Conservation (phyloP, 2,329 filamentous ascomycete genomes). For the Colletotrichum tamarilloi region DNA sequence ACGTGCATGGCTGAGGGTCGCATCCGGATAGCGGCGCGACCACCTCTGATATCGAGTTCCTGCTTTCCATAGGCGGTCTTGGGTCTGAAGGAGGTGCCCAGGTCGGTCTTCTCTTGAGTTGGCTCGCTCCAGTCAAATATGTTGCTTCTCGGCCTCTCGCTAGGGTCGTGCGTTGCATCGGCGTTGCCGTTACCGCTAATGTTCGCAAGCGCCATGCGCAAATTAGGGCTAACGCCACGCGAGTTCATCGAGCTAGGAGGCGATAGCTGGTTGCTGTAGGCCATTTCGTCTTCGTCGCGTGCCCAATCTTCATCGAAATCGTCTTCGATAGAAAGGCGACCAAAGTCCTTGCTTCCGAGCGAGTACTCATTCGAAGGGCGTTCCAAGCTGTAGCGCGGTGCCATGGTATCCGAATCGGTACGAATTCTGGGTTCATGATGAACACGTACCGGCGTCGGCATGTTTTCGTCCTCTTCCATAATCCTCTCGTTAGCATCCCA, state of each 20-base stretch:
- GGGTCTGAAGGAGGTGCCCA: slow-evolving; percentile 71
- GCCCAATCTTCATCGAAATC: slow-evolving; percentile 75
- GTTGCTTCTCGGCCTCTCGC: slow-evolving; percentile 71
- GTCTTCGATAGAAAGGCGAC: slow-evolving; percentile 67
- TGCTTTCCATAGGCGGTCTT: slow-evolving; percentile 83
- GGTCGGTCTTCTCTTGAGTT: slow-evolving; percentile 70
- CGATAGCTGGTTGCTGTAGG: slow-evolving; percentile 66
- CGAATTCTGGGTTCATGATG: slow-evolving; percentile 44
- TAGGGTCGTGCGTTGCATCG: slow-evolving; percentile 42
- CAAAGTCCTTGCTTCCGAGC: slow-evolving; percentile 53
- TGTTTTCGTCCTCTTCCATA: slow-evolving; percentile 71
- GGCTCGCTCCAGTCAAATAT: slow-evolving; percentile 85
- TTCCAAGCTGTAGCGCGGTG: slow-evolving; percentile 44
- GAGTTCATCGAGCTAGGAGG: slow-evolving; percentile 68
- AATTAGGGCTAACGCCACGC: slow-evolving; percentile 62
- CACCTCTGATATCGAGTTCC: slow-evolving; percentile 75
- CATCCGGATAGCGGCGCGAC: slow-evolving; percentile 74
- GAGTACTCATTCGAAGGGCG: slow-evolving; percentile 45
- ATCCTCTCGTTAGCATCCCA: slow-evolving; percentile 69
- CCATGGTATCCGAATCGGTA: slow-evolving; percentile 37
- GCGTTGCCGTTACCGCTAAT: slow-evolving; percentile 60
- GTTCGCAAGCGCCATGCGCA: slow-evolving; percentile 64
- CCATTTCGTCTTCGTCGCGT: slow-evolving; percentile 63
- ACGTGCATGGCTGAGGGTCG: slow-evolving; percentile 77
- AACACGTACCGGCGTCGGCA: slow-evolving; percentile 61